These are phyloP conservation scores for Diaporthe capsici DNA, from an alignment of 2,329 filamentous ascomycete genomes.

Conservation along the genomic window DNA sequence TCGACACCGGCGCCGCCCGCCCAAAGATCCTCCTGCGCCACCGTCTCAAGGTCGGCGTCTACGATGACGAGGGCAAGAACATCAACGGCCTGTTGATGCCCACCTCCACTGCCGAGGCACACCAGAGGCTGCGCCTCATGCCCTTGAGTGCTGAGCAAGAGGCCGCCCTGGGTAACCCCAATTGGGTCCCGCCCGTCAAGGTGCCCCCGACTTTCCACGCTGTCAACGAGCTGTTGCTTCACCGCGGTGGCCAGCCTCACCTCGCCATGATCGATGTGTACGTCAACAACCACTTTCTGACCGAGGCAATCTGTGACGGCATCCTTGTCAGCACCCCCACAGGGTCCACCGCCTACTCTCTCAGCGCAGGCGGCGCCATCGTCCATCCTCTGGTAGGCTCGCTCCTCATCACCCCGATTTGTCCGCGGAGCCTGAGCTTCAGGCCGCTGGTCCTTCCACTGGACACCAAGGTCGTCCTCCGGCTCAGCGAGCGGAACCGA, in stretches of 20 bases:
- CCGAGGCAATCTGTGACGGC: constrained; percentile 94
- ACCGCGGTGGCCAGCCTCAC: constrained; percentile 90
- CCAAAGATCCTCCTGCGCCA: constrained; percentile 89
- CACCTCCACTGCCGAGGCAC: constrained; percentile 60
- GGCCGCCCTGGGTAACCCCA: constrained; percentile 38
- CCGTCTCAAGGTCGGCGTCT: constrained; percentile 88
- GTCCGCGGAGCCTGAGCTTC: constrained; percentile 91
- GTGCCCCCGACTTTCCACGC: constrained; percentile 70
- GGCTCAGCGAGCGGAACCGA: constrained; percentile 84
- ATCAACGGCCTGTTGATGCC: constrained; percentile 68
- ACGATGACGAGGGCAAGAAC: constrained; percentile 75
- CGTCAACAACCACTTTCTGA: constrained; percentile 89
- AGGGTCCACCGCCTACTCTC: constrained; percentile 93
- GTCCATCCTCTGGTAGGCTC: constrained; percentile 93
- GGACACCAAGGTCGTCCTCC: constrained; percentile 85
- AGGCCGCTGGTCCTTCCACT: constrained; percentile 90
- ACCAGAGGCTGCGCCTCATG: constrained; percentile 52
- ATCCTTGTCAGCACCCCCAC: constrained; percentile 96
- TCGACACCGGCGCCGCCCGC: constrained; percentile 62
- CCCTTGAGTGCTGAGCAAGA: constrained; percentile 41
- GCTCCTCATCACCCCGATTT: constrained; percentile 93
- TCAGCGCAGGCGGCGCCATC: constrained; percentile 93
- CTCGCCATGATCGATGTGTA: constrained; percentile 93
- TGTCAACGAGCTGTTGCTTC: constrained; percentile 95
- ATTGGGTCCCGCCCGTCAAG: constrained; percentile 38